Base-by-base conservation (phyloP, 331 rosid genomes). In the Acacia pycnantha region DNA sequence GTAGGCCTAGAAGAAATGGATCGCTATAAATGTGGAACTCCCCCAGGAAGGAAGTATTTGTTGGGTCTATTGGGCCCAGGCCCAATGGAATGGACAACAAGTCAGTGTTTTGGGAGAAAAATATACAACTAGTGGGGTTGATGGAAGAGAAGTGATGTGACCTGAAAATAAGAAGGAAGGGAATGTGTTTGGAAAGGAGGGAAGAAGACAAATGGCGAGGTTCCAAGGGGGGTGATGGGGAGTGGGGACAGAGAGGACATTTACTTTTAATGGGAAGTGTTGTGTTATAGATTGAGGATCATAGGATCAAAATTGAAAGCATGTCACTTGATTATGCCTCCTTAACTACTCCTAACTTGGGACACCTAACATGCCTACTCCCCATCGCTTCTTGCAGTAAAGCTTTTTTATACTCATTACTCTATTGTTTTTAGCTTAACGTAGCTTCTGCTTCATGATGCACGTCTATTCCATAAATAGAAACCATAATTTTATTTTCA, bases 151-250 rank as follows among this genome's bases (percentile, higher is more conserved):
- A 64, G 53, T 78, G 88, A 87, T 79, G 78, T 84, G 88, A 84
- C 86, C 31, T 82, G 77, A 41, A 69, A 69, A 76, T 15, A 72
- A 69, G 86, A 11, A 37, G 27, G 6, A 5, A 29, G 21, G 47
- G 90, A 87, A 84, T 87, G 86, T 84, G 33, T 84, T 82, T 82
- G 84, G 90, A 51, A 79, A 80, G 86, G 11, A 75, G 56, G 7
- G 50, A 51, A 74, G 37, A 81, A 75, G 86, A 81, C 74, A 78
- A 24, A 14, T 51, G 73, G 77, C 46, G 77, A 78, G 82, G 51
- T 40, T 68, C 50, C 56, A 24, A 84, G 70, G 61, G 21, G 24
- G 54, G 44, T 43, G 87, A 87, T 46, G 26, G 85, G 75, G 90
- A 87, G 84, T 46, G 26, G 85, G 75, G 90, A 87, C 86, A 74